Percentiles rank a stretch among this genome's conserved stretches.
phyloP scores from a whole-genome alignment of 192 early-diverging fungal genomes.

The Lunasporangiospora selenospora region DNA sequence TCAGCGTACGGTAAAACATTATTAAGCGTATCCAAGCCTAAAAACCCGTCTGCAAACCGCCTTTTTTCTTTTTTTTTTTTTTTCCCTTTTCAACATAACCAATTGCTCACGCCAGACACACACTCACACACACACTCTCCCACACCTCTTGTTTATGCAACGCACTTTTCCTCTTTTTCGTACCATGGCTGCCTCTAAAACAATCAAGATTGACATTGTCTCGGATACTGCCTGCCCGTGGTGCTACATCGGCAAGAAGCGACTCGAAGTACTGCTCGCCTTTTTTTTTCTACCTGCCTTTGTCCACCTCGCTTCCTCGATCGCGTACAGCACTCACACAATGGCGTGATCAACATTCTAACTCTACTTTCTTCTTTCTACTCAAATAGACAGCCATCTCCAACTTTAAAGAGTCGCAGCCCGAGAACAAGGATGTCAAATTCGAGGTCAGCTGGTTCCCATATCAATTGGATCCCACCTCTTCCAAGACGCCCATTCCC shows the following conservation, averaged over 20 bases:
- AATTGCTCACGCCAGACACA: too few relatives aligned
- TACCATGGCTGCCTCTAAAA: conserved; percentile 10
- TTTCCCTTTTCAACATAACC: neutral
- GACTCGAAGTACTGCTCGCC: conserved; percentile 67
- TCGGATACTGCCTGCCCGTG: conserved; percentile 78
- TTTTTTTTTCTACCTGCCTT: neutral
- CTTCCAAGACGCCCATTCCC: conserved; percentile 56
- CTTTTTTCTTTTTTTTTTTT: neutral
- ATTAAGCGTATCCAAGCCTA: too few relatives aligned
- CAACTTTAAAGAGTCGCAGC: conserved; percentile 51
- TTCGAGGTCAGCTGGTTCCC: conserved; percentile 71
- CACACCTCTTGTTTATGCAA: conserved; percentile 11
- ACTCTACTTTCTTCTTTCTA: too few relatives aligned
- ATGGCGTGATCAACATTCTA: too few relatives aligned
- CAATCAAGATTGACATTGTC: conserved; percentile 66
- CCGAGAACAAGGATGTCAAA: conserved; percentile 52
- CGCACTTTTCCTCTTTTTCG: conserved; percentile 7
- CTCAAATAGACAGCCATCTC: conserved; percentile 36
- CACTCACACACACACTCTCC: too few relatives aligned
- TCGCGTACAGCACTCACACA: too few relatives aligned
- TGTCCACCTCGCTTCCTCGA: too few relatives aligned
- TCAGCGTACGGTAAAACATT: too few relatives aligned
- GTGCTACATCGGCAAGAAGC: conserved; percentile 82
- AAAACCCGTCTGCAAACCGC: neutral
- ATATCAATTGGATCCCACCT: conserved; percentile 70